Conservation (phyloP, 208 protist species). For the Wallacemonas sp. region DNA sequence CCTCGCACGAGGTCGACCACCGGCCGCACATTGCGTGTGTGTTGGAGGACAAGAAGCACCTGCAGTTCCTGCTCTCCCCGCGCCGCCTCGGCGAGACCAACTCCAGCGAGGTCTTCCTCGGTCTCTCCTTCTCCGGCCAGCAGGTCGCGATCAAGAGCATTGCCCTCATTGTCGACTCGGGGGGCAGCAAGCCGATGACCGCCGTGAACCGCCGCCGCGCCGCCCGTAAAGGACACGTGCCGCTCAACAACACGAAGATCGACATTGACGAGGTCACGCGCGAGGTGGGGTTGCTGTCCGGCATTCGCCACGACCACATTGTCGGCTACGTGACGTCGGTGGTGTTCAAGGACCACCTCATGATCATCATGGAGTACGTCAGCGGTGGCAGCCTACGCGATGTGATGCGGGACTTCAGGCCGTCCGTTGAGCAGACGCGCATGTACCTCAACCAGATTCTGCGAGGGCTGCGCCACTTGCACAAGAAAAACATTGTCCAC, state of each 20-base stretch:
- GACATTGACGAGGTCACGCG: slow-evolving; percentile 45
- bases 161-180: slow-evolving; percentile 27
- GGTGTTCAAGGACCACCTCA: slow-evolving; percentile 38
- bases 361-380: slow-evolving; percentile 86
- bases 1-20: slow-evolving; percentile 4
- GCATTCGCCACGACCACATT: slow-evolving; percentile 93
- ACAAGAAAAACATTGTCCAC: slow-evolving; percentile 67
- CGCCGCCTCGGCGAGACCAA: slow-evolving; percentile 44
- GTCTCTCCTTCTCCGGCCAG: slow-evolving; percentile 54
- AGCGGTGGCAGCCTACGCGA: slow-evolving; percentile 70
- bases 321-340: slow-evolving; percentile 87
- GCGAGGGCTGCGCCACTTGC: slow-evolving; percentile 76
- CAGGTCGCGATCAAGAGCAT: slow-evolving; percentile 71
- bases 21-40: slow-evolving; percentile 16
- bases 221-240: slow-evolving; percentile 9
- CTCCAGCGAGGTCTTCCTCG: slow-evolving; percentile 56
- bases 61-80: slow-evolving; percentile 52
- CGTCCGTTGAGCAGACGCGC: slow-evolving; percentile 35
- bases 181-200: slow-evolving; percentile 19
- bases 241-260: slow-evolving; percentile 26
- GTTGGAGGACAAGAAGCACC: slow-evolving; percentile 42
- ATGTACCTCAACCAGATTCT: slow-evolving; percentile 61
- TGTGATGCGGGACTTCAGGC: slow-evolving; percentile 23
- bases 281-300: slow-evolving; percentile 62
- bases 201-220: slow-evolving; percentile 18